Conservation (phyloP, 2,329 filamentous ascomycete species). For the Paraconiothyrium sp. region DNA sequence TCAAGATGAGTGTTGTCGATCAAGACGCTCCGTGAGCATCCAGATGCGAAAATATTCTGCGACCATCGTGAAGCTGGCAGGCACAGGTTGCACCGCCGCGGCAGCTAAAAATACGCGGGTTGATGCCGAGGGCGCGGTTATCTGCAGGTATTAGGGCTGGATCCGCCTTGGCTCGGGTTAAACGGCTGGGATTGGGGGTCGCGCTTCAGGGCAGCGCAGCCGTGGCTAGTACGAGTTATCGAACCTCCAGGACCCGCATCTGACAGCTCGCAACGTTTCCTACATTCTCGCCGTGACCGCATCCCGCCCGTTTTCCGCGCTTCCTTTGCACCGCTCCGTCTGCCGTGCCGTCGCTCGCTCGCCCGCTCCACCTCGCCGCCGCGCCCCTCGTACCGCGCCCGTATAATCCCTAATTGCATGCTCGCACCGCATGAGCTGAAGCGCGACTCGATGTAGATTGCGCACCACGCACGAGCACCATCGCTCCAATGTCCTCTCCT, state of each 20-base stretch:
- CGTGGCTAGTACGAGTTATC: neutral
- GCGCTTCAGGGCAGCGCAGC: constrained; percentile 7
- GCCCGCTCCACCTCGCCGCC: constrained; percentile 21
- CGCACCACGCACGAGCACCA: constrained; percentile 35
- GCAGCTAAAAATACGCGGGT: constrained; percentile 12
- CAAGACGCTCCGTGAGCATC: neutral
- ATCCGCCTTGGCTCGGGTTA: constrained; percentile 1
- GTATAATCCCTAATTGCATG: constrained; percentile 27
- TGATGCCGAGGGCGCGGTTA: constrained; percentile 4
- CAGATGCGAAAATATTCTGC: too few relatives aligned
- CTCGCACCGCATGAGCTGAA: constrained; percentile 37
- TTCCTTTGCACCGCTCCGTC: neutral
- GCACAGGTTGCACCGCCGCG: constrained; percentile 7
- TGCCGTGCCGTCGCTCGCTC: constrained; percentile 1
- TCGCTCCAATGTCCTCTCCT: constrained; percentile 59
- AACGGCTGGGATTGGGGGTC: constrained; percentile 1
- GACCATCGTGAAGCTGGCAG: neutral
- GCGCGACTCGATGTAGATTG: constrained; percentile 42
- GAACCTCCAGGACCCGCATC: constrained; percentile 6
- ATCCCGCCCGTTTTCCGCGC: neutral
- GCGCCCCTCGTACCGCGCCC: constrained; percentile 6
- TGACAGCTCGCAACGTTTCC: constrained; percentile 15
- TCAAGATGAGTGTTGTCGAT: neutral
- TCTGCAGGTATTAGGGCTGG: constrained; percentile 7
- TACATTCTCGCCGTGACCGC: constrained; percentile 2